phyloP scores from a whole-genome alignment of 768 basidiomycete species.

The Roridomyces roridus region DNA sequence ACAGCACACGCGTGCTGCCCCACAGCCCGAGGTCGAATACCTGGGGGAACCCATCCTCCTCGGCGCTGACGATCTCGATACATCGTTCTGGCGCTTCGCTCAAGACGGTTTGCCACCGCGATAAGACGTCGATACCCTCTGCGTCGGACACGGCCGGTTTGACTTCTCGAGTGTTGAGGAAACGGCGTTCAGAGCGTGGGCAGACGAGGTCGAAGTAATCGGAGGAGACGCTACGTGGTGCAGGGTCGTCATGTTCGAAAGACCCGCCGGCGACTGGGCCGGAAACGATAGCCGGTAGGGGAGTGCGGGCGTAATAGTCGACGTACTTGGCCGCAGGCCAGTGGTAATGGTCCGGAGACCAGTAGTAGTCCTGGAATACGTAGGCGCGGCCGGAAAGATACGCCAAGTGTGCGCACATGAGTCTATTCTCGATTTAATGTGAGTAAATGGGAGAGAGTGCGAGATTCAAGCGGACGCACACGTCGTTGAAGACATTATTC shows the following conservation, averaged over 20 bases:
- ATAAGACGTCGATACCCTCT: constrained; percentile 43
- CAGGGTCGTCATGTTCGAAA: constrained; percentile 43
- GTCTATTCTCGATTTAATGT: constrained; percentile 32
- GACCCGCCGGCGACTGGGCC: constrained; percentile 52
- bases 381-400: background rate
- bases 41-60: constrained; percentile 28
- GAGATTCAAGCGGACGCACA: constrained; percentile 41
- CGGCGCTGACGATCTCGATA: constrained; percentile 45
- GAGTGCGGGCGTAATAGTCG: background rate
- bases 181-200: constrained; percentile 41
- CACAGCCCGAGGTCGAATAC: constrained; percentile 42
- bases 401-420: constrained; percentile 49
- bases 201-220: constrained; percentile 55
- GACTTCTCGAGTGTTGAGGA: constrained; percentile 46
- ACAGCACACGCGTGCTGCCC: constrained; percentile 39
- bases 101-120: constrained; percentile 45
- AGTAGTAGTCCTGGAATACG: background rate
- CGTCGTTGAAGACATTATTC: constrained; percentile 58
- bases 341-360: constrained; percentile 41
- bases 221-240: constrained; percentile 51
- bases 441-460: too few relatives aligned
- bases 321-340: constrained; percentile 33
- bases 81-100: constrained; percentile 49
- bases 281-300: constrained; percentile 41
- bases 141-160: constrained; percentile 43